A percentile compares a stretch with the other conserved stretches of the same genome.
Conservation (phyloP, 169 alveolate genomes). For the Plasmodium inui region DNA sequence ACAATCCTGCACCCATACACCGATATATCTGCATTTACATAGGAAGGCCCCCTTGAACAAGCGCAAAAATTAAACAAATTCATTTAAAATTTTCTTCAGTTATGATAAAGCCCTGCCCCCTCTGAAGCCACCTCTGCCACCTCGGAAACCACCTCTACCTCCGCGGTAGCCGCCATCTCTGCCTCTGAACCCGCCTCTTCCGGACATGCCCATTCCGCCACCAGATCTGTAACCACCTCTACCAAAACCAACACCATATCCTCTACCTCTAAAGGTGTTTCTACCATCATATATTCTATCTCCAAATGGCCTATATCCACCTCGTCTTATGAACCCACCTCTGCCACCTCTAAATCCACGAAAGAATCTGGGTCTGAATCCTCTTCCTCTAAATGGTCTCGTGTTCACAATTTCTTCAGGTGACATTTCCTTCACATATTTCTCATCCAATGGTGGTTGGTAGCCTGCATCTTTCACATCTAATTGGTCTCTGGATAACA, state of each 20-base stretch:
- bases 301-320: slow-evolving; percentile 73
- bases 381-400: slow-evolving; percentile 69
- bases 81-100: background rate
- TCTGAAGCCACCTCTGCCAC: slow-evolving; percentile 75
- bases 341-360: slow-evolving; percentile 78
- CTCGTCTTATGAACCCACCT: slow-evolving; percentile 73
- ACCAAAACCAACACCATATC: slow-evolving; percentile 76
- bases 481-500: slow-evolving; percentile 80
- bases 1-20: background rate
- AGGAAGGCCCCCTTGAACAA: slow-evolving; percentile 1
- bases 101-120: slow-evolving; percentile 59
- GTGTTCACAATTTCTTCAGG: slow-evolving; percentile 77
- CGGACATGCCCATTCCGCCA: slow-evolving; percentile 61
- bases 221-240: slow-evolving; percentile 74
- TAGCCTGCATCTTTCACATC: slow-evolving; percentile 83
- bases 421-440: slow-evolving; percentile 81
- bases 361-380: slow-evolving; percentile 70
- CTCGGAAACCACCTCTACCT: slow-evolving; percentile 75
- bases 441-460: slow-evolving; percentile 86
- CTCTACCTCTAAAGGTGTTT: slow-evolving; percentile 73
- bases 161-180: slow-evolving; percentile 75
- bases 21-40: slow-evolving; percentile 11
- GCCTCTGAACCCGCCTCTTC: slow-evolving; percentile 79
- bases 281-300: slow-evolving; percentile 75
- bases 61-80: slow-evolving; percentile 9